These are phyloP conservation scores for Hygrophila difformis DNA, from an alignment of 257 asterid species.

Conservation along the genomic window DNA sequence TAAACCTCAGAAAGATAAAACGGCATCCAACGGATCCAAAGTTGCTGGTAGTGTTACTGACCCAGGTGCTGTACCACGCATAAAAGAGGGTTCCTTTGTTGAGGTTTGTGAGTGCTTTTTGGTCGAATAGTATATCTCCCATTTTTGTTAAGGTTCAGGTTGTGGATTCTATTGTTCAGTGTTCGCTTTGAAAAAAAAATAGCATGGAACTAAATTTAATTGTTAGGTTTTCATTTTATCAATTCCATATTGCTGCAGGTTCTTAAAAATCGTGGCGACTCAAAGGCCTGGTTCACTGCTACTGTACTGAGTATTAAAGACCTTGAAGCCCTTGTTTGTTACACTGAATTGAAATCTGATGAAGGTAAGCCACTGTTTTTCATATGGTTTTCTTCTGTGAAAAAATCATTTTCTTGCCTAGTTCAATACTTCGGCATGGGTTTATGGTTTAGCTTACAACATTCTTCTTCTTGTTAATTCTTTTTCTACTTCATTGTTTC, in stretches of 20 bases:
- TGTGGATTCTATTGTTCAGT: too few relatives aligned
- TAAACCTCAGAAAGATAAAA: constrained; percentile 30
- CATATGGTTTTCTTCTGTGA: too few relatives aligned
- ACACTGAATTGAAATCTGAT: constrained; percentile 43
- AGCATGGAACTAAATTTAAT: background rate
- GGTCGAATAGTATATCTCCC: too few relatives aligned
- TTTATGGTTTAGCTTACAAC: too few relatives aligned
- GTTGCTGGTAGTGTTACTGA: constrained; percentile 28
- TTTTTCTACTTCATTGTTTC: too few relatives aligned
- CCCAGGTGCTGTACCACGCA: constrained; percentile 30
- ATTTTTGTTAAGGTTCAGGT: too few relatives aligned
- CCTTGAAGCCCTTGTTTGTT: constrained; percentile 66
- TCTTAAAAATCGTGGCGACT: constrained; percentile 56
- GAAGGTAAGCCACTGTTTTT: constrained; percentile 56
- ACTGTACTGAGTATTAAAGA: constrained; percentile 55
- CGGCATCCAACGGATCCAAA: constrained; percentile 28
- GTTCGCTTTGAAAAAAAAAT: too few relatives aligned
- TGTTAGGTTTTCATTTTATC: constrained; percentile 8
- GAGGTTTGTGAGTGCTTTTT: constrained; percentile 63
- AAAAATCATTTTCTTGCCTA: too few relatives aligned
- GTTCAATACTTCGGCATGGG: too few relatives aligned
- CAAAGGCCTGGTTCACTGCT: constrained; percentile 78
- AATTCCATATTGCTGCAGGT: constrained; percentile 44
- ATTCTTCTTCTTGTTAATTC: too few relatives aligned
- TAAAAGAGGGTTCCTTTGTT: constrained; percentile 63